Conservation (phyloP, 1,139 yeast species). For the Yamadazyma siamensis region DNA sequence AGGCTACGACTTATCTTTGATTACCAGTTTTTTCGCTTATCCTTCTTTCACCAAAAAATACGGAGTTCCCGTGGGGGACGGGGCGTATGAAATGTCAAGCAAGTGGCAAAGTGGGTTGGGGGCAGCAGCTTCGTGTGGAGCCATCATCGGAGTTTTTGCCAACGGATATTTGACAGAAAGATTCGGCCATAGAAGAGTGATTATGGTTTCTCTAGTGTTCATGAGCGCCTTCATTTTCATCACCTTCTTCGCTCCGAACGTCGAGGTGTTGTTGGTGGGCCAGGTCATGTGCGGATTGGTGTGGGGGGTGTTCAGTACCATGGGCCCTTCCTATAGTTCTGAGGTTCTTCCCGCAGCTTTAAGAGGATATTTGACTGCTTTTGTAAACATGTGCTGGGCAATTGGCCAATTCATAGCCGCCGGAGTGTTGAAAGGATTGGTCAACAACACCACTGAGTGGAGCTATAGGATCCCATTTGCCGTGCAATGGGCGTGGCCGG, state of each 20-base stretch:
- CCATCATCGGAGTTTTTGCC: slow-evolving; percentile 20
- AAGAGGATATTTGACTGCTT: slow-evolving; percentile 24
- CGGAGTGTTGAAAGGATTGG: slow-evolving; percentile 22
- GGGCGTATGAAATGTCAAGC: slow-evolving; percentile 18
- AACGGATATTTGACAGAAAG: slow-evolving; percentile 21
- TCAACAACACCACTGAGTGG: slow-evolving; percentile 19
- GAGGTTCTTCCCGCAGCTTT: slow-evolving; percentile 22
- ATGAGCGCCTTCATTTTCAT: slow-evolving; percentile 22
- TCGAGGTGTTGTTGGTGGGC: slow-evolving; percentile 19
- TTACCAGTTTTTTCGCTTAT: slow-evolving; percentile 21
- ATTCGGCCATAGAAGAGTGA: slow-evolving; percentile 22
- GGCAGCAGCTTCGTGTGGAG: slow-evolving; percentile 19
- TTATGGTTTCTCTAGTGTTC: slow-evolving; percentile 17
- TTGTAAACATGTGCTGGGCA: slow-evolving; percentile 29
- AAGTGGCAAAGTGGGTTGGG: slow-evolving; percentile 23
- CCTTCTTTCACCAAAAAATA: slow-evolving; percentile 19
- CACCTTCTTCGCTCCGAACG: slow-evolving; percentile 19
- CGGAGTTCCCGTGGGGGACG: slow-evolving; percentile 16
- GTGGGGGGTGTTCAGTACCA: slow-evolving; percentile 25
- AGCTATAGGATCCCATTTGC: slow-evolving; percentile 24
- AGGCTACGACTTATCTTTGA: slow-evolving; percentile 23
- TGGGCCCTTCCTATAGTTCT: slow-evolving; percentile 23
- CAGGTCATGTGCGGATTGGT: slow-evolving; percentile 23
- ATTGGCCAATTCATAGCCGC: slow-evolving; percentile 29
- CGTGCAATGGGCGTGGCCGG: slow-evolving; percentile 25